phyloP scores from a whole-genome alignment of 345 rosid species.

The Hirschfeldia incana region DNA sequence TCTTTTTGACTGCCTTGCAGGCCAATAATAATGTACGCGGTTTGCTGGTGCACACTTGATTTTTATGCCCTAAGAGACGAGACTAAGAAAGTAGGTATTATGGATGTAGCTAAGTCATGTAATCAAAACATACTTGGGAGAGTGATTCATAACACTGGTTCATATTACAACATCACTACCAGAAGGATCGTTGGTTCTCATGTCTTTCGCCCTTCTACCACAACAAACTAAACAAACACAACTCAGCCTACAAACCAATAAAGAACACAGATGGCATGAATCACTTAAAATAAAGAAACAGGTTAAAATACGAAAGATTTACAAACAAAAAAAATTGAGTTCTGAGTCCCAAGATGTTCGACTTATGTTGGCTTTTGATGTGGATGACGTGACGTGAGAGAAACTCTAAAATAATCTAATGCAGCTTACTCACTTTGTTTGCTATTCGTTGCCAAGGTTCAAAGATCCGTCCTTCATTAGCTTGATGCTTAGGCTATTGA shows the following conservation, averaged over 20 bases:
- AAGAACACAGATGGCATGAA: slow-evolving; percentile 19
- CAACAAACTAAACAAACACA: slow-evolving; percentile 32
- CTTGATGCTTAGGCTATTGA: slow-evolving; percentile 95
- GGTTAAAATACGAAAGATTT: slow-evolving; percentile 26
- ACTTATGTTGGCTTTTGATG: slow-evolving; percentile 34
- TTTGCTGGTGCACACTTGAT: slow-evolving; percentile 32
- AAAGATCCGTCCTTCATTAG: slow-evolving; percentile 97
- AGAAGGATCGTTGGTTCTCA: slow-evolving; percentile 25
- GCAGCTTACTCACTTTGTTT: slow-evolving; percentile 18
- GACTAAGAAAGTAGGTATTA: slow-evolving; percentile 22
- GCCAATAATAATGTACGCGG: slow-evolving; percentile 51
- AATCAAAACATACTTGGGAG: not conserved
- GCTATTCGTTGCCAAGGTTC: slow-evolving; percentile 69
- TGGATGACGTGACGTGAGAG: slow-evolving; percentile 19
- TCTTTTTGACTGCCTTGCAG: slow-evolving; percentile 15
- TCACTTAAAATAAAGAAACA: slow-evolving; percentile 14
- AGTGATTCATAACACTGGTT: not conserved
- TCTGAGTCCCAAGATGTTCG: slow-evolving; percentile 24
- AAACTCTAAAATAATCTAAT: slow-evolving; percentile 22
- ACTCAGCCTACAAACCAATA: slow-evolving; percentile 35
- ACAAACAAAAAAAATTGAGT: slow-evolving; percentile 28
- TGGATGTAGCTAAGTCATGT: not conserved
- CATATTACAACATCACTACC: slow-evolving; percentile 31
- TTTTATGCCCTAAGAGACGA: slow-evolving; percentile 21
- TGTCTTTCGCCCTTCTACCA: slow-evolving; percentile 32